Evolutionary conservation across 2,329 filamentous ascomycete genomes (phyloP).

Genomic region (Sporothrix euskadiensis): DNA sequence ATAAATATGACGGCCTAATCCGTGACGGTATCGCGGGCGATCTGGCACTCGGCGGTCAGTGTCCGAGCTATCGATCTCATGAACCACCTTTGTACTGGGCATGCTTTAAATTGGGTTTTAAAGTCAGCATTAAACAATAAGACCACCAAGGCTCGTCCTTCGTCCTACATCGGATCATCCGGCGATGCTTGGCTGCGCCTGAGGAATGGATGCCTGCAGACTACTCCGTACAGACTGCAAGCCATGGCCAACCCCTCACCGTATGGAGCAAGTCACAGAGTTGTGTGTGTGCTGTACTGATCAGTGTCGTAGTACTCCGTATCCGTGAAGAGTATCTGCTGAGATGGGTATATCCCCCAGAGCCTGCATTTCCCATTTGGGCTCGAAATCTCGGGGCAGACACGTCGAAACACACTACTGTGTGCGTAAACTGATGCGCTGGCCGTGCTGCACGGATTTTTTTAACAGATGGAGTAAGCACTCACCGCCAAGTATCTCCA

Average conservation of each 20-base stretch:
- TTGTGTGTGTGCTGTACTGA: not conserved
- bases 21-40: not conserved
- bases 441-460: conserved; percentile 7
- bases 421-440: not conserved
- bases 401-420: not conserved
- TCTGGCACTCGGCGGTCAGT: conserved; percentile 6
- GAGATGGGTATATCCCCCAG: not conserved
- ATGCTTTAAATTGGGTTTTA: not conserved
- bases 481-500: not conserved
- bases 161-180: not conserved
- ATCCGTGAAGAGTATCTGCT: no score
- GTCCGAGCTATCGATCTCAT: not conserved
- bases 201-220: not conserved
- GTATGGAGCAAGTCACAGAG: not conserved
- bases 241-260: not conserved
- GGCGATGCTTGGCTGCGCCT: not conserved
- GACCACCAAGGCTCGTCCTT: not conserved
- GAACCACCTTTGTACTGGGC: no score
- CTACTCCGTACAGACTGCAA: no score
- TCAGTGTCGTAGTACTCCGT: not conserved
- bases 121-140: not conserved
- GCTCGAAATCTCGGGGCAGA: not conserved
- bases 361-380: not conserved
- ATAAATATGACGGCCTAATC: not conserved
- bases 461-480: not conserved